phyloP scores from a whole-genome alignment of 2,329 filamentous ascomycete species.

The Fusarium sp. region DNA sequence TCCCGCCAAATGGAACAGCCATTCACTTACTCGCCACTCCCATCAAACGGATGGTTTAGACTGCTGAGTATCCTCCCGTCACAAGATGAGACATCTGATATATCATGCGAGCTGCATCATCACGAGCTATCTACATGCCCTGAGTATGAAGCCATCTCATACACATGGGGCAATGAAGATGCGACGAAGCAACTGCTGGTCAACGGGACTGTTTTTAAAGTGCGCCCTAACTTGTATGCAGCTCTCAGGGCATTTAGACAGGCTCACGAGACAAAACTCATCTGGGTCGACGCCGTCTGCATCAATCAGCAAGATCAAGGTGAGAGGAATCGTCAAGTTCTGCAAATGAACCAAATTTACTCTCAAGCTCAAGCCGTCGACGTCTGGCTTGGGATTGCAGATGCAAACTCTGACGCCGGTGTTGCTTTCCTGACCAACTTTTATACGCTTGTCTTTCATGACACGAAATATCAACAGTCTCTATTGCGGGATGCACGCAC shows the following conservation, averaged over 20 bases:
- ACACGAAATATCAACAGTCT: background rate
- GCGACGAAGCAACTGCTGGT: background rate
- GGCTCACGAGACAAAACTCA: background rate
- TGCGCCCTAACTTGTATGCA: background rate
- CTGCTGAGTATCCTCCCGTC: background rate
- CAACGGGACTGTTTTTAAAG: background rate
- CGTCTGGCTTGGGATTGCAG: background rate
- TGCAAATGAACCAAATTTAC: conserved; percentile 8
- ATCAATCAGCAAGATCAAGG: background rate
- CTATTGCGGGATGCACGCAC: background rate
- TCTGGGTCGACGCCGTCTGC: conserved; percentile 7
- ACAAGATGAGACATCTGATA: background rate
- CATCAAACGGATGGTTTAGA: background rate
- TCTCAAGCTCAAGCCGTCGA: background rate
- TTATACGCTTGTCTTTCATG: background rate
- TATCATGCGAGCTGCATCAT: background rate
- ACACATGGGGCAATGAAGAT: conserved; percentile 3
- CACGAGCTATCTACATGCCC: background rate
- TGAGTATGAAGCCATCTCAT: conserved; percentile 5
- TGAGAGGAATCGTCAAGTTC: conserved; percentile 1
- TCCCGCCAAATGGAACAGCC: background rate
- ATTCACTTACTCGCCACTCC: background rate
- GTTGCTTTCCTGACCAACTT: background rate
- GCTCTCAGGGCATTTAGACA: background rate
- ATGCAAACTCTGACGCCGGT: background rate